Evolutionary conservation across 176 grass and related monocot genomes (phyloP).

Genomic region (Carex cristatella): DNA sequence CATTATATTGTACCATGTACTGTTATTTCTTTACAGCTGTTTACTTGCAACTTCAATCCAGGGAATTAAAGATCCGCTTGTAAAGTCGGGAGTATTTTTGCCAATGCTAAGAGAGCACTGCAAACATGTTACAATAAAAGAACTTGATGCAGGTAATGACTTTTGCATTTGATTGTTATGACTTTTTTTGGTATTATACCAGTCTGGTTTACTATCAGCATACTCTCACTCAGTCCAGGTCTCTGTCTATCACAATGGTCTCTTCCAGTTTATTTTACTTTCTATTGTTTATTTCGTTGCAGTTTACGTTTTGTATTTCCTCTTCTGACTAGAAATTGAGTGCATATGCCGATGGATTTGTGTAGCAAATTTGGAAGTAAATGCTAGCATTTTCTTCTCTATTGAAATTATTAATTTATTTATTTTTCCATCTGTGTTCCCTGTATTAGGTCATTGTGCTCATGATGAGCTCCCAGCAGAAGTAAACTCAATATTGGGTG

Average conservation of each 20-base stretch:
- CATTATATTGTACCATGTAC: conserved; percentile 17
- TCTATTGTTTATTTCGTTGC: neutral
- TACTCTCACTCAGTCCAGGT: neutral
- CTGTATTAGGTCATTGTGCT: conserved; percentile 64
- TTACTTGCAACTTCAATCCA: conserved; percentile 24
- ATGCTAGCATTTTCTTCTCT: neutral
- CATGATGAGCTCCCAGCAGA: conserved; percentile 83
- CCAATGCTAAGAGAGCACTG: conserved; percentile 72
- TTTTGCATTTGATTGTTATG: neutral
- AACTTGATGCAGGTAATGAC: conserved; percentile 70
- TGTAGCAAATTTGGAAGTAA: neutral
- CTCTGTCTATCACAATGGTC: neutral
- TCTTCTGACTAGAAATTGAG: neutral
- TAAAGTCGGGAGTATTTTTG: conserved; percentile 57
- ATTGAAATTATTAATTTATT: neutral
- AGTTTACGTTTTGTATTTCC: neutral
- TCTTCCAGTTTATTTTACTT: neutral
- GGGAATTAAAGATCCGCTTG: conserved; percentile 84
- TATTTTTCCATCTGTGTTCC: neutral
- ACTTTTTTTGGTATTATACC: neutral
- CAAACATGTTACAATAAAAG: conserved; percentile 44
- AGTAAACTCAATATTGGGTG: conserved; percentile 56
- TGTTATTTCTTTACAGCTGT: conserved; percentile 11
- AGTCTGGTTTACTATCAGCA: neutral
- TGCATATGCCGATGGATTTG: neutral